Base-by-base conservation (phyloP, 192 early-diverging fungal genomes). In the Podila minutissima region DNA sequence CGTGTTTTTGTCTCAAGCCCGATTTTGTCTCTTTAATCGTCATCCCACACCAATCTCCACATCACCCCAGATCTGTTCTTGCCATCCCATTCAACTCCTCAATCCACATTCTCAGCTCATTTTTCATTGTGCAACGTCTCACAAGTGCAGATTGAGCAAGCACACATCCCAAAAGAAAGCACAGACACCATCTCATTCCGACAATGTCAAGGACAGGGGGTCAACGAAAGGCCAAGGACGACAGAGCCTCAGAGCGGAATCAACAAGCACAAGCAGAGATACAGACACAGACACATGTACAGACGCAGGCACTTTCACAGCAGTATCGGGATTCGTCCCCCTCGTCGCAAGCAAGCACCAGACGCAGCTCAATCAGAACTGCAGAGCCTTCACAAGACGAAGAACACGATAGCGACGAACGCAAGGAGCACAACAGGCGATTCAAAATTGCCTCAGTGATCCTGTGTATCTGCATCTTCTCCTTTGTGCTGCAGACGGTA, bases 401-500 rank as follows among this genome's bases (percentile, higher is more conserved):
- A 7, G 62, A 38, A 38, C 62, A n/a, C 2, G 37, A 63, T 5
- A 63, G 20, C 8, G 62, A n/a, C 62, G 62, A 35, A 38, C 31
- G 3, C 31, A 67, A 20, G 51, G 31, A 24, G 50, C 53, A 79
- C 3, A 41, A 59, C 37, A 62, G 63, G 31, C 46, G 64, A 7
- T 64, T 72, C 37, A 59, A 37, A 32, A 15, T 67, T 26, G 87
- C 87, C 26, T 32, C 76, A 8, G 64, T 55, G 8, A 86, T 88
- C 67, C 62, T 88, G 7, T 69, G 66, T 12, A 63, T 88, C 35
- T 88, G 87, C 62, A 83, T 88, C 58, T 46, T 83, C 22, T 74
- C 84, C 12, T 88, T 88, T 84, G 85, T 86, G 19, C 26, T 86
- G 20, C 87, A 88, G 50, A 86, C 87, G n/a, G 75, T 79, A 79